Evolutionary conservation across 2,329 filamentous ascomycete species (phyloP), one percentile per base, ranked within the genome.

Genomic region (Sarocladium strictum): DNA sequence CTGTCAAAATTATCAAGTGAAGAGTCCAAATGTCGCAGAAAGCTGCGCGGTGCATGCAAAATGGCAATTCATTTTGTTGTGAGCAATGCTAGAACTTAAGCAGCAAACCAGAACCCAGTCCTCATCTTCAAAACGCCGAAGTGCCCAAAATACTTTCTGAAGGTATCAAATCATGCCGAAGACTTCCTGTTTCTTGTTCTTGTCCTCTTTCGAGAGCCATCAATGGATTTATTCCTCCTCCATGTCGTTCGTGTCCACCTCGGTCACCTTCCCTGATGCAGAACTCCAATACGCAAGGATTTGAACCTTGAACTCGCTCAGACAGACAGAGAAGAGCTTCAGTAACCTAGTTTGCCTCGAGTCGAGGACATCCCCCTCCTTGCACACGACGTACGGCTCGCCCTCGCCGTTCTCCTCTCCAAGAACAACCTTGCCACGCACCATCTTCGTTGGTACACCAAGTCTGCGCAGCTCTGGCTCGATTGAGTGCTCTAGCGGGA

Each of bases 391-490:
- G 68, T 92, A 95, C n/a, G 75, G 76, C 54, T 76, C 73, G 43
- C 69, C 74, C 55, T 72, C 66, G 62, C 87, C 85, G 54, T 67
- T 69, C 58, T 74, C 79, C 60, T 73, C 74, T 56, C 79, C 79
- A 52, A 97, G 76, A 60, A 89, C 83, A 45, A 99, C 88, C 73
- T 87, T 90, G 56, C 94, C 94, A 77, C 89, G 90, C 57, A 91
- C 82, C 75, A 99, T 83, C 65, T 87, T 84, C 53, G 91, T 96
- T 35, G 94, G 94, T 70, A 99, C 85, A 55, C 90, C 90, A 66
- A 97, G 83, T 63, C 90, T 89, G 62, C 94, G 81, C 70, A 99
- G 78, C 69, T 91, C 92, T 11, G 90, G 90, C 80, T 99, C 94
- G 62, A 97, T 77, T 58, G 85, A 89, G 76, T 96, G 90, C 67